Evolutionary conservation across 495 filamentous ascomycete species (phyloP).

Genomic region (Penicillium paxilli): DNA sequence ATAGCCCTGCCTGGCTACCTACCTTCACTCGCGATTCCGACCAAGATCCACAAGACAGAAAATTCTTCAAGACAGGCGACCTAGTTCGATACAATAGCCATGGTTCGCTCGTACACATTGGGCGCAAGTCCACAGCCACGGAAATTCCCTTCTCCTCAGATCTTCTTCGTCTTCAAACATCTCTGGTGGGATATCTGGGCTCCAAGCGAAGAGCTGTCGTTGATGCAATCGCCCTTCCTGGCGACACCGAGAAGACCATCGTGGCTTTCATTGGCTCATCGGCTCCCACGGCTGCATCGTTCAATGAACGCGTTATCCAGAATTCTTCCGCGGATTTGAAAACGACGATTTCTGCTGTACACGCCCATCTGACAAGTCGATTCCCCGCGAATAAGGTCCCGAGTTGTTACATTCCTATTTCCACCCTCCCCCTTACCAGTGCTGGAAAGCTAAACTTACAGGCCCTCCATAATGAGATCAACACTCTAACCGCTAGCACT

Average conservation of each 20-base stretch:
- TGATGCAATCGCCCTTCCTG: constrained; percentile 19
- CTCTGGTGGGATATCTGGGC: constrained; percentile 15
- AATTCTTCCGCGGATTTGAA: constrained; percentile 18
- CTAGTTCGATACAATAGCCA: constrained; percentile 53
- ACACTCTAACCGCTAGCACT: constrained; percentile 13
- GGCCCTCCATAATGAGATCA: constrained; percentile 16
- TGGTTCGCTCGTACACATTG: constrained; percentile 46
- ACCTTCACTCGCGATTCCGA: background rate
- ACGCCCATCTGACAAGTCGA: constrained; percentile 23
- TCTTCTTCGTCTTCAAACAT: constrained; percentile 46
- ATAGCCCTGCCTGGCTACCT: constrained; percentile 47
- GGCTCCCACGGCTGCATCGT: background rate
- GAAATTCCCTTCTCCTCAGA: constrained; percentile 50
- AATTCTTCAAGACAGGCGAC: constrained; percentile 51
- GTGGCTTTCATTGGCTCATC: constrained; percentile 32
- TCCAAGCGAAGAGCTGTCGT: constrained; percentile 22
- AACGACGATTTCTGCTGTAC: constrained; percentile 13
- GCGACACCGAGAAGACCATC: constrained; percentile 9
- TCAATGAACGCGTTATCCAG: constrained; percentile 10
- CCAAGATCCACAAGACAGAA: constrained; percentile 3
- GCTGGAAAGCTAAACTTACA: constrained; percentile 51
- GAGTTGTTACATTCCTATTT: constrained; percentile 56
- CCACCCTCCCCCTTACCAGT: constrained; percentile 49
- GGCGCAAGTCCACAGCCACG: constrained; percentile 45
- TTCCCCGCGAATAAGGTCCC: constrained; percentile 57